A percentile compares a stretch with the other conserved stretches of the same genome.
Conservation (phyloP, 371 early-diverging fungal species). For the Nematocida sp. region DNA sequence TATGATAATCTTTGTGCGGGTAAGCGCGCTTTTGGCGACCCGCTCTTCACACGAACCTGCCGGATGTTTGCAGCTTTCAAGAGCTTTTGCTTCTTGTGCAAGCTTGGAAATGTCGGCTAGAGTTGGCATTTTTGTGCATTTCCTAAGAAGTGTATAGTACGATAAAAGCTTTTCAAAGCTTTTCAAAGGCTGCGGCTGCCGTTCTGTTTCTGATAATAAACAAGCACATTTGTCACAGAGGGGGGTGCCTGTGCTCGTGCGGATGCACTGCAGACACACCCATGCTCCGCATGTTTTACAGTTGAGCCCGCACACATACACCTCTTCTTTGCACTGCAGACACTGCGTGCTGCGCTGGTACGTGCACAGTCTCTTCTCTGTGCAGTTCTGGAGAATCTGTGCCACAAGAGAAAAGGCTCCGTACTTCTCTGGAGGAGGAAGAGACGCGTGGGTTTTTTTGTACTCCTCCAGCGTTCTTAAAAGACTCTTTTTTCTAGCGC, state of each 20-base stretch:
- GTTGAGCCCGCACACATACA: constrained; percentile 37
- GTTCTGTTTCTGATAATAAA: not conserved
- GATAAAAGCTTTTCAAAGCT: not conserved
- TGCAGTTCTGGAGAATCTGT: not conserved
- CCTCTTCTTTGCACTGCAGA: constrained; percentile 9
- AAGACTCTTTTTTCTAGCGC: not conserved
- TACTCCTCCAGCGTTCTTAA: not conserved
- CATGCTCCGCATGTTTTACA: constrained; percentile 35
- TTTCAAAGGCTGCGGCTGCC: no score
- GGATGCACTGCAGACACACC: constrained; percentile 11
- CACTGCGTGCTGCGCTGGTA: constrained; percentile 4
- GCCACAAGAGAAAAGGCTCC: not conserved
- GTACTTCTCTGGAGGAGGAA: not conserved
- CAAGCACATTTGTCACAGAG: not conserved
- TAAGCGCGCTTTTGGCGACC: constrained; percentile 6
- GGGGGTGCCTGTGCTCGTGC: not conserved
- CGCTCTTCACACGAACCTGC: not conserved
- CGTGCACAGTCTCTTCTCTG: constrained; percentile 3
- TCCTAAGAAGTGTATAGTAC: not conserved
- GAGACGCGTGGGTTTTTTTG: not conserved
- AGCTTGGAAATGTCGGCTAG: not conserved
- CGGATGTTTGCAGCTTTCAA: not conserved
- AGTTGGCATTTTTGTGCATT: constrained; percentile 7
- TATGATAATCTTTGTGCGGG: constrained; percentile 11
- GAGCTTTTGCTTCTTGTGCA: not conserved